phyloP scores from a whole-genome alignment of 1,284 basidiomycete species.

The Sporisorium sorghi region DNA sequence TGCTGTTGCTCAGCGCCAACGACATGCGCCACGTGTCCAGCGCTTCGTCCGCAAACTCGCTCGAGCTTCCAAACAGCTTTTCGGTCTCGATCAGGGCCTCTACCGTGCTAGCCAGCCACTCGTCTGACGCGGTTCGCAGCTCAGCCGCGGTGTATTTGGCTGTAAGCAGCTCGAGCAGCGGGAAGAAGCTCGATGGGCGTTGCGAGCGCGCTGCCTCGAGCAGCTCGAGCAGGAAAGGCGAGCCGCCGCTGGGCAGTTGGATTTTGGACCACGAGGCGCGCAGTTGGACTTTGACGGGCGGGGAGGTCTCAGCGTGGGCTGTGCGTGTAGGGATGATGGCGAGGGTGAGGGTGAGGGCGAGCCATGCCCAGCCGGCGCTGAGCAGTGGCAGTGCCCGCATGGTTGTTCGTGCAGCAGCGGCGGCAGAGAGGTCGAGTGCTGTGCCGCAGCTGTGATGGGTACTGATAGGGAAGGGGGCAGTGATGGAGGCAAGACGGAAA shows the following conservation, averaged over 20 bases:
- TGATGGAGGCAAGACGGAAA: constrained; percentile 2
- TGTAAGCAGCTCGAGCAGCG: constrained; percentile 43
- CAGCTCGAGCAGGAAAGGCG: constrained; percentile 77
- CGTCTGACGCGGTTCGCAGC: constrained; percentile 26
- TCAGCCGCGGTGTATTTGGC: constrained; percentile 9
- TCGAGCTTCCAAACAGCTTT: constrained; percentile 13
- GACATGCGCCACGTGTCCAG: constrained; percentile 54
- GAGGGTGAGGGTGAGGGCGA: constrained; percentile 19
- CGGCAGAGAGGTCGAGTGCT: background rate
- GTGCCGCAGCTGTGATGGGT: background rate
- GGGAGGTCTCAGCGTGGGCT: constrained; percentile 63
- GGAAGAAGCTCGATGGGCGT: constrained; percentile 51
- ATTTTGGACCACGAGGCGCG: constrained; percentile 82
- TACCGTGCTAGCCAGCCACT: constrained; percentile 16
- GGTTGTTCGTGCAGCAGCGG: constrained; percentile 1
- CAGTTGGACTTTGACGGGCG: constrained; percentile 81
- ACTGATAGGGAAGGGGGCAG: background rate
- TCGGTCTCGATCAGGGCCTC: constrained; percentile 17
- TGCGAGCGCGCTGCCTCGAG: constrained; percentile 75
- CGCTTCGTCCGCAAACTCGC: constrained; percentile 5
- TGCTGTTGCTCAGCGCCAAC: constrained; percentile 55
- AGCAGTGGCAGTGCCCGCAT: constrained; percentile 35
- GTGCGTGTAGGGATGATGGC: constrained; percentile 2
- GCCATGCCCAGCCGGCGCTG: constrained; percentile 27
- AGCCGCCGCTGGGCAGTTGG: constrained; percentile 19